phyloP scores from a whole-genome alignment of 2,329 filamentous ascomycete species.

The Microcyclospora pomicola region DNA sequence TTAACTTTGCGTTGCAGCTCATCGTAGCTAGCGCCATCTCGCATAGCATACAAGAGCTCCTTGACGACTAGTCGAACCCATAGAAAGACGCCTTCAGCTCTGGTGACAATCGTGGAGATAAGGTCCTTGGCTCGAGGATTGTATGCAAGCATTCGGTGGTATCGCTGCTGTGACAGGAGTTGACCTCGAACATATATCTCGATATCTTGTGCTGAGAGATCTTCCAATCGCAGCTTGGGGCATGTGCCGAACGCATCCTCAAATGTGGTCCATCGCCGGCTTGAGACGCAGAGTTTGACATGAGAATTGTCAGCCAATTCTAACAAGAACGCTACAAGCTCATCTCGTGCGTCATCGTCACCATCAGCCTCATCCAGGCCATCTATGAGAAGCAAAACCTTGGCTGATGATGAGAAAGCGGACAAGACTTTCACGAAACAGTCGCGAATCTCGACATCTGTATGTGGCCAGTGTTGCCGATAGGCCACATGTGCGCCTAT shows the following conservation, averaged over 20 bases:
- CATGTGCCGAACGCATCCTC: neutral
- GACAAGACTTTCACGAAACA: neutral
- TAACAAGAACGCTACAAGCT: neutral
- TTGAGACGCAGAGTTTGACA: conserved; percentile 4
- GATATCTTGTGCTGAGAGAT: conserved; percentile 3
- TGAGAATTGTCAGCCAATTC: neutral
- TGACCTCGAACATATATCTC: conserved; percentile 9
- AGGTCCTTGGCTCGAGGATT: conserved; percentile 3
- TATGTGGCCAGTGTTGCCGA: no score
- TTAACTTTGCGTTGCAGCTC: conserved; percentile 1
- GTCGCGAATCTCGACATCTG: no score
- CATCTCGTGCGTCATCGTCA: neutral
- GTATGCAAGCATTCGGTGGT: conserved; percentile 2
- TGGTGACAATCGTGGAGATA: conserved; percentile 6
- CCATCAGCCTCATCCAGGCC: conserved; percentile 6
- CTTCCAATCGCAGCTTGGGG: neutral
- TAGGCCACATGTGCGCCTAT: no score
- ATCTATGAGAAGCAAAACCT: conserved; percentile 2
- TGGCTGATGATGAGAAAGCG: neutral
- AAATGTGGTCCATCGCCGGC: conserved; percentile 5
- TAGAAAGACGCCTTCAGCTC: conserved; percentile 16
- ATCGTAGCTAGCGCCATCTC: conserved; percentile 4
- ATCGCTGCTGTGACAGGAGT: conserved; percentile 3
- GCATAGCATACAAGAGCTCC: conserved; percentile 3
- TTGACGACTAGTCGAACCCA: conserved; percentile 18